Percentiles rank a stretch among this genome's conserved stretches.
These are phyloP conservation scores for Acacia acuminata DNA, from an alignment of 306 rosid genomes.

Conservation along the genomic window DNA sequence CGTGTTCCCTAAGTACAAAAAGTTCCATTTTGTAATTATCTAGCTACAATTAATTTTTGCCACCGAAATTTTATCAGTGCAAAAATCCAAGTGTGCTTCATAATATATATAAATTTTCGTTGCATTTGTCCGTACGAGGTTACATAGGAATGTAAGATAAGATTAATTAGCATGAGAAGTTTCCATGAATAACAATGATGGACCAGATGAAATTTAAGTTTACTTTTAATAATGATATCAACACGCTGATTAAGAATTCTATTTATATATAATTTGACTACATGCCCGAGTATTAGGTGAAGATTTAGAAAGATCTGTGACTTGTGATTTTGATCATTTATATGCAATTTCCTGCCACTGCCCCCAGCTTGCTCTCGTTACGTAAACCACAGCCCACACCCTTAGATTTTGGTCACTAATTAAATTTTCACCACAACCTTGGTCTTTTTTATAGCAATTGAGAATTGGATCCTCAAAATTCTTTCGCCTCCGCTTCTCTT, in stretches of 20 bases:
- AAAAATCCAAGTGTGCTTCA: background rate
- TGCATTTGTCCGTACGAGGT: background rate
- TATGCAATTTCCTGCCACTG: background rate
- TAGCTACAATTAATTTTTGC: background rate
- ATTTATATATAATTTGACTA: background rate
- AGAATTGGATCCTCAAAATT: background rate
- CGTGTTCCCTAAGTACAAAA: background rate
- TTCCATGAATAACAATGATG: slow-evolving; percentile 17
- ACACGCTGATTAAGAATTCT: background rate
- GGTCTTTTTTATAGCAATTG: background rate
- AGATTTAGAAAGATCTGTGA: slow-evolving; percentile 54
- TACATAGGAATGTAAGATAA: background rate
- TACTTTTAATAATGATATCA: slow-evolving; percentile 15
- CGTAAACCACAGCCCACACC: background rate
- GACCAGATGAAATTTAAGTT: slow-evolving; percentile 20
- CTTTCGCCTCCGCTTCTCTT: background rate
- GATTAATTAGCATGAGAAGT: background rate
- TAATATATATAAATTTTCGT: background rate
- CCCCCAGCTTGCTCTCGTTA: background rate
- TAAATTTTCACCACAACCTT: background rate
- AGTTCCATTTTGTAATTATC: background rate
- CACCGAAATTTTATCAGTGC: background rate
- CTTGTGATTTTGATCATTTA: slow-evolving; percentile 31
- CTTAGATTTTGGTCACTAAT: background rate
- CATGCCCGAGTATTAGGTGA: slow-evolving; percentile 35